Percentiles rank a stretch among this genome's conserved stretches.
Evolutionary conservation across 208 protist species (phyloP).

Genomic region (Trypanosoma melophagium): DNA sequence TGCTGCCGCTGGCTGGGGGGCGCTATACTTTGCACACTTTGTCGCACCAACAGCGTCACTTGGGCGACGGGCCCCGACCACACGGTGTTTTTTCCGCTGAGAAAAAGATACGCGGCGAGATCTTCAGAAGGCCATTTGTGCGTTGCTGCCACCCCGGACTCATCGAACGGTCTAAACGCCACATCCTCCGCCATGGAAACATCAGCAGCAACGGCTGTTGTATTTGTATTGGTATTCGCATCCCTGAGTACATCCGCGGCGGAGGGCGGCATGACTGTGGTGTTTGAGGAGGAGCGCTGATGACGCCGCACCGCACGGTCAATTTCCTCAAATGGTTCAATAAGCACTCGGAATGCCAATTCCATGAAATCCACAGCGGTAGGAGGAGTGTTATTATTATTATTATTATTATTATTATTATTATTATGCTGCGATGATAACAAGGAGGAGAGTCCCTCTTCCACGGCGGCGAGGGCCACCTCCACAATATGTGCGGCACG

Average conservation of each 20-base stretch:
- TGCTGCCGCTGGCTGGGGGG: conserved; percentile 15
- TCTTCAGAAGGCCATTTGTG: conserved; percentile 20
- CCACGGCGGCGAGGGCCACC: conserved; percentile 17
- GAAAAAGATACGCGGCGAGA: conserved; percentile 28
- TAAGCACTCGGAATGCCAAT: conserved; percentile 11
- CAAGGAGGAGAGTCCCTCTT: conserved; percentile 4
- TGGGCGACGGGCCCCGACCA: conserved; percentile 29
- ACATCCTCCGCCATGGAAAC: conserved; percentile 8
- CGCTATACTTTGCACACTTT: conserved; percentile 25
- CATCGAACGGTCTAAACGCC: conserved; percentile 20
- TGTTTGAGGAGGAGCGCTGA: background rate
- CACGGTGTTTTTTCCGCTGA: conserved; percentile 1
- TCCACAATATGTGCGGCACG: conserved; percentile 36
- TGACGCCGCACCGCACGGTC: conserved; percentile 12
- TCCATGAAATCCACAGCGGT: conserved; percentile 22
- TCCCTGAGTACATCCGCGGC: too few species aligned
- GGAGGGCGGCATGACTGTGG: background rate
- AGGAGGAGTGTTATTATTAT: background rate
- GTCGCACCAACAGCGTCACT: conserved; percentile 27
- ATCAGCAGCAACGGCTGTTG: background rate
- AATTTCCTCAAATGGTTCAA: conserved; percentile 25
- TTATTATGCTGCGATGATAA: background rate
- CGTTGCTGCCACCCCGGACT: background rate
- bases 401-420: background rate
- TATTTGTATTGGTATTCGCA: background rate